Conservation (phyloP, 495 filamentous ascomycete species). For the Acidiella bohemica region DNA sequence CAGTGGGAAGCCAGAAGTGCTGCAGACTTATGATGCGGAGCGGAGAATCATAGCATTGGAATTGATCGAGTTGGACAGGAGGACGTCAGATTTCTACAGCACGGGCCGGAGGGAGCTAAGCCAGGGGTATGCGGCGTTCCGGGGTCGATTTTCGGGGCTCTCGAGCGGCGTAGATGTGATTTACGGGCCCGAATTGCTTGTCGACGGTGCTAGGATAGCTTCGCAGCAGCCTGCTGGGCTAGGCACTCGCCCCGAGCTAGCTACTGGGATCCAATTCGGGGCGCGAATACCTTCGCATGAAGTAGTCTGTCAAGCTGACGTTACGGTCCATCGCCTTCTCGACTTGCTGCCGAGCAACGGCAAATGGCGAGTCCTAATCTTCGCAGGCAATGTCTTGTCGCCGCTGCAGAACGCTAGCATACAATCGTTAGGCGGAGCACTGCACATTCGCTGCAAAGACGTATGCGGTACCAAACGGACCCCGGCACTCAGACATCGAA, state of each 20-base stretch:
- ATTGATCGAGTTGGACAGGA: slow-evolving; percentile 59
- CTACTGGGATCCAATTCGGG: slow-evolving; percentile 23
- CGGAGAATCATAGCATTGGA: slow-evolving; percentile 50
- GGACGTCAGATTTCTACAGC: slow-evolving; percentile 26
- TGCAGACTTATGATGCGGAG: slow-evolving; percentile 57
- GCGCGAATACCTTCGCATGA: slow-evolving; percentile 23
- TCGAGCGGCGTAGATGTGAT: slow-evolving; percentile 21
- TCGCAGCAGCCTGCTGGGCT: slow-evolving; percentile 29
- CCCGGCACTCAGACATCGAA: slow-evolving; percentile 39
- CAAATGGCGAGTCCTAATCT: slow-evolving; percentile 49
- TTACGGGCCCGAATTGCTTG: slow-evolving; percentile 22
- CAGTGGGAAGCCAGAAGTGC: slow-evolving; percentile 37
- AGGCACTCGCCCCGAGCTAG: slow-evolving; percentile 27
- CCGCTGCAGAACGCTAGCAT: slow-evolving; percentile 33
- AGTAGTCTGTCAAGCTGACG: slow-evolving; percentile 23
- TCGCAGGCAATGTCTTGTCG: slow-evolving; percentile 45
- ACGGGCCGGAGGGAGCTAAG: slow-evolving; percentile 29
- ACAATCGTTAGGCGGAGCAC: slow-evolving; percentile 32
- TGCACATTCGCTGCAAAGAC: slow-evolving; percentile 31
- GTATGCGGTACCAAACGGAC: no score
- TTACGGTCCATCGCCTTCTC: slow-evolving; percentile 18
- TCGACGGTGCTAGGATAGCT: slow-evolving; percentile 18
- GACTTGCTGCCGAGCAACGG: slow-evolving; percentile 40
- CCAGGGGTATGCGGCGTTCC: slow-evolving; percentile 48
- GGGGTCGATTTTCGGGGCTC: slow-evolving; percentile 27